Conservation (phyloP, 768 basidiomycete species). For the Lentinula lateritia region DNA sequence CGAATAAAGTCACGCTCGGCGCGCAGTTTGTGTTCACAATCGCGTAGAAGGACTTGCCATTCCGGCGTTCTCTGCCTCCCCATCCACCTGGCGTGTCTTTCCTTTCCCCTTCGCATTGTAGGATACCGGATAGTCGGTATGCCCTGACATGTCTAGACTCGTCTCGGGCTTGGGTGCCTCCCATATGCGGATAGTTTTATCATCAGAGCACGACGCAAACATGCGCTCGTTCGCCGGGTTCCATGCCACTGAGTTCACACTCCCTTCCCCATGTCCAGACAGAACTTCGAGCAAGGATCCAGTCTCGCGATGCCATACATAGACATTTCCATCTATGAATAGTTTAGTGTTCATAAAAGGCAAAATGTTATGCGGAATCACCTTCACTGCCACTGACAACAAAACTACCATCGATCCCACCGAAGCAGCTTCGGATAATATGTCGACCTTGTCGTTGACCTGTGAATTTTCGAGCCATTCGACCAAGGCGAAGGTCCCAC, state of each 20-base stretch:
- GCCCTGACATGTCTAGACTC: constrained; percentile 6
- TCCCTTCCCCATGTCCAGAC: constrained; percentile 79
- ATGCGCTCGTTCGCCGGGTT: constrained; percentile 83
- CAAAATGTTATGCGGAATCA: constrained; percentile 22
- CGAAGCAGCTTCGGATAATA: constrained; percentile 91
- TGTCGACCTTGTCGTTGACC: constrained; percentile 83
- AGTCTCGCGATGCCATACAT: constrained; percentile 92
- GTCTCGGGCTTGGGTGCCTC: constrained; percentile 39
- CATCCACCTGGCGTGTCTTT: constrained; percentile 47
- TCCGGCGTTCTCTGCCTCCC: constrained; percentile 20
- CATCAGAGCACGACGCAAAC: constrained; percentile 97
- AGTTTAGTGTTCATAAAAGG: background rate
- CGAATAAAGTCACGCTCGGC: background rate
- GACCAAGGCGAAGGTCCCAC: constrained; percentile 71
- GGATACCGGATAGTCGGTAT: constrained; percentile 14
- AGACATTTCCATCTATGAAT: constrained; percentile 78
- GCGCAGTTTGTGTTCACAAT: background rate
- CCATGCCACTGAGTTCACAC: constrained; percentile 96
- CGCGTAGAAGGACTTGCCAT: constrained; percentile 8
- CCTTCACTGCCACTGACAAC: constrained; percentile 96
- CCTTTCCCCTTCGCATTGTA: constrained; percentile 59
- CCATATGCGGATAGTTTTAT: constrained; percentile 89
- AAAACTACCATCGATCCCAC: constrained; percentile 83
- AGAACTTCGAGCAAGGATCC: constrained; percentile 83
- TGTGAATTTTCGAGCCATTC: constrained; percentile 72